Conservation (phyloP, 768 basidiomycete genomes). For the Mycena maculata region DNA sequence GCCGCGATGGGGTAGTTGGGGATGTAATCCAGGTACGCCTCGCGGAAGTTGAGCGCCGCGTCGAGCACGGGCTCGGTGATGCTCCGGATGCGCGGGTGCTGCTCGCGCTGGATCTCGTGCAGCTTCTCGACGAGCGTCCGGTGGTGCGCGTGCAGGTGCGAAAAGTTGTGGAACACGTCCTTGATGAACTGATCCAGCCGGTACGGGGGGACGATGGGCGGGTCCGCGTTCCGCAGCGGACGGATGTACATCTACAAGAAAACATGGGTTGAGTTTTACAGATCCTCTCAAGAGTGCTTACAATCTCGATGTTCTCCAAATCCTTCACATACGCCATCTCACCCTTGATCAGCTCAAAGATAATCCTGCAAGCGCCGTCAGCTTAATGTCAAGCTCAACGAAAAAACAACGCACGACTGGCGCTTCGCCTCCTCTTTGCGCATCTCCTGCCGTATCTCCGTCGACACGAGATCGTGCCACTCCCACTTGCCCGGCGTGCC, state of each 20-base stretch:
- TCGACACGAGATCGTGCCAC: conserved; percentile 88
- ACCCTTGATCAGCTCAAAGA: conserved; percentile 94
- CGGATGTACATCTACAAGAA: conserved; percentile 79
- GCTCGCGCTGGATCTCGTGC: conserved; percentile 88
- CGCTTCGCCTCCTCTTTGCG: conserved; percentile 83
- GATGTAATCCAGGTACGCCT: conserved; percentile 93
- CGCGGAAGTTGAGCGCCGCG: conserved; percentile 92
- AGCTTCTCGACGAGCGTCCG: conserved; percentile 81
- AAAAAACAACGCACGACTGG: conserved; percentile 74
- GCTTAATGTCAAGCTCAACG: background rate
- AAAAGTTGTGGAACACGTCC: conserved; percentile 92
- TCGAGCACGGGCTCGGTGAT: conserved; percentile 89
- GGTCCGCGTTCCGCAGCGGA: conserved; percentile 77
- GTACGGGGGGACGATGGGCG: conserved; percentile 81
- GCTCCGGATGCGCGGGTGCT: conserved; percentile 82
- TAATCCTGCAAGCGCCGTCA: conserved; percentile 64
- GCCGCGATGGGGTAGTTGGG: conserved; percentile 94
- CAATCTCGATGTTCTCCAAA: conserved; percentile 85
- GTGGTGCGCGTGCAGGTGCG: conserved; percentile 80
- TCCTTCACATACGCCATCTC: conserved; percentile 97
- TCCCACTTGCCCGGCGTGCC: conserved; percentile 86
- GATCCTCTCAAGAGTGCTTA: conserved; percentile 48
- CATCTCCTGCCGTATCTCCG: conserved; percentile 70
- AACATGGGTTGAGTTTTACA: no score
- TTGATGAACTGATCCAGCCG: conserved; percentile 80